Conservation (phyloP, 345 rosid genomes). For the Eucalyptus microcorys region DNA sequence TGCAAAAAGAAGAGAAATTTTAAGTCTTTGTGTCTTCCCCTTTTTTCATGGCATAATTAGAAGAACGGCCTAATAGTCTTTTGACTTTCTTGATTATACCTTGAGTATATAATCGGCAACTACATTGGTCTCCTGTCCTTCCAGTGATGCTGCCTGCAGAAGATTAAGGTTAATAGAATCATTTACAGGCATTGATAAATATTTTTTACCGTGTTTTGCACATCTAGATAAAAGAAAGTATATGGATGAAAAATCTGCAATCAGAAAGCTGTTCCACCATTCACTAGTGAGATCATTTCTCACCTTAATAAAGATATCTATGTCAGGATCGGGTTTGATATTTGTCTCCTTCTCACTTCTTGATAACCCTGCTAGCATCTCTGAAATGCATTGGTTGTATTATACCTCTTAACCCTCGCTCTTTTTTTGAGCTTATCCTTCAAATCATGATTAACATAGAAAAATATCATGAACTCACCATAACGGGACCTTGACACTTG, state of each 20-base stretch:
- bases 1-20: not conserved
- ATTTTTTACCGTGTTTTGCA: too few relatives aligned
- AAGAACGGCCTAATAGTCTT: not conserved
- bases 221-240: not conserved
- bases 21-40: not conserved
- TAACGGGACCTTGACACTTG: slow-evolving; percentile 8
- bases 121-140: slow-evolving; percentile 32
- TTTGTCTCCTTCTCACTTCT: slow-evolving; percentile 69
- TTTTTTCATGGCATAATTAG: not conserved
- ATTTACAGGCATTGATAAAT: too few relatives aligned
- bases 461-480: slow-evolving; percentile 7
- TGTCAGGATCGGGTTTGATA: slow-evolving; percentile 79
- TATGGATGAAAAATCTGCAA: not conserved
- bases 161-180: not conserved
- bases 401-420: not conserved
- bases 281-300: not conserved
- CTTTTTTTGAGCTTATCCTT: too few relatives aligned
- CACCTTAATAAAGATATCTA: not conserved
- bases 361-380: slow-evolving; percentile 51
- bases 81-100: slow-evolving; percentile 9
- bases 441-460: not conserved
- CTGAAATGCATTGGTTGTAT: slow-evolving; percentile 4
- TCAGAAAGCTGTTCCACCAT: not conserved
- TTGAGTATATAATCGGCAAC: slow-evolving; percentile 71
- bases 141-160: slow-evolving; percentile 8